Conservation (phyloP, 1,284 basidiomycete genomes). For the Anthracocystis walkeri region DNA sequence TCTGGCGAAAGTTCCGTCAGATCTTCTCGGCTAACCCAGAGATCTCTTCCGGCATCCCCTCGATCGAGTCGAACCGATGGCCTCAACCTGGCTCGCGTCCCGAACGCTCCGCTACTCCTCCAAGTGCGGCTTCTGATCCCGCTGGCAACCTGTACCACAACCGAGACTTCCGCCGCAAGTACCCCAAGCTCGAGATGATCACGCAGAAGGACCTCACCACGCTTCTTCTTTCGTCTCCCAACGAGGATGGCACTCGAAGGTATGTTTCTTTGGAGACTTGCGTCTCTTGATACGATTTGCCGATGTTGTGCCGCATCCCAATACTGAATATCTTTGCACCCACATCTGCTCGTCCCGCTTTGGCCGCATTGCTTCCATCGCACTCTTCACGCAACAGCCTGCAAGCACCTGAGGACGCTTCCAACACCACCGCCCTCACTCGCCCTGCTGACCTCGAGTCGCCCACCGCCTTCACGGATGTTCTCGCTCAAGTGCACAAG, state of each 20-base stretch:
- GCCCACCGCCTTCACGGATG: conserved; percentile 68
- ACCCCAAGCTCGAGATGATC: conserved; percentile 78
- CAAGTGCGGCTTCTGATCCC: conserved; percentile 75
- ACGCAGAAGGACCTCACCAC: conserved; percentile 73
- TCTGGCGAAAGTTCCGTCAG: conserved; percentile 68
- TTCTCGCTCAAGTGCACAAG: conserved; percentile 65
- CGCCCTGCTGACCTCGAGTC: conserved; percentile 62
- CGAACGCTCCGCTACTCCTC: conserved; percentile 85
- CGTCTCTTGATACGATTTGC: not conserved
- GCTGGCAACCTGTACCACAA: conserved; percentile 79
- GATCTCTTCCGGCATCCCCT: conserved; percentile 90
- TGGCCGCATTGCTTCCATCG: not conserved
- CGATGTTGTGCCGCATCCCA: too few relatives aligned
- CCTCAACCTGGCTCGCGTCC: conserved; percentile 87
- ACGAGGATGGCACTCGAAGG: conserved; percentile 70
- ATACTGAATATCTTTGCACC: conserved; percentile 1
- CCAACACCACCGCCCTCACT: conserved; percentile 60
- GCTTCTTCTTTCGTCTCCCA: conserved; percentile 84
- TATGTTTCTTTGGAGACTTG: conserved; percentile 20
- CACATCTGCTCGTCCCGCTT: too few relatives aligned
- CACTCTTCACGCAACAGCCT: conserved; percentile 30
- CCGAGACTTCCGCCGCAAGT: conserved; percentile 89
- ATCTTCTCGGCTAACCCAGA: conserved; percentile 79
- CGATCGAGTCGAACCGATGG: conserved; percentile 78
- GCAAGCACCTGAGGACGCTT: conserved; percentile 57